phyloP scores from a whole-genome alignment of 2,329 filamentous ascomycete species.

The Alternaria dauci region DNA sequence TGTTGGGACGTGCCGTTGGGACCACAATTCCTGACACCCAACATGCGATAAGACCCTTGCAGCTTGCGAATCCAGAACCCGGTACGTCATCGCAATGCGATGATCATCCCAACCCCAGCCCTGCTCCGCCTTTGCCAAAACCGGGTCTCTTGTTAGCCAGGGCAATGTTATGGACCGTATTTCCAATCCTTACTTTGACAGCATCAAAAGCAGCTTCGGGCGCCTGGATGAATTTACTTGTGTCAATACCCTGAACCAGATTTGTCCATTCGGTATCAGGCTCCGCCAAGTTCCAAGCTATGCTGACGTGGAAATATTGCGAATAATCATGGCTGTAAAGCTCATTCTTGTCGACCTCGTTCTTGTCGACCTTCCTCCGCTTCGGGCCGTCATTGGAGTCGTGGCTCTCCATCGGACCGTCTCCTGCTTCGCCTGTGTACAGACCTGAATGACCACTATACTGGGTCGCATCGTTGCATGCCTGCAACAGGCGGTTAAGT shows the following conservation, averaged over 20 bases:
- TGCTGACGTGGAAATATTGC: constrained; percentile 81
- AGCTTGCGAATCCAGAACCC: constrained; percentile 2
- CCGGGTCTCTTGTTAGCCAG: constrained; percentile 32
- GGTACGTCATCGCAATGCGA: constrained; percentile 16
- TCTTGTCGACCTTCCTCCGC: constrained; percentile 22
- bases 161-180: constrained; percentile 46
- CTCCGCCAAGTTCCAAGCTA: constrained; percentile 73
- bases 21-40: constrained; percentile 14
- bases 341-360: constrained; percentile 13
- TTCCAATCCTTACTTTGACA: constrained; percentile 61
- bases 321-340: constrained; percentile 46
- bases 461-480: constrained; percentile 71
- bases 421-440: constrained; percentile 61
- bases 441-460: constrained; percentile 73
- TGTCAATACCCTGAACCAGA: constrained; percentile 34
- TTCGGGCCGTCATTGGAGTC: constrained; percentile 20
- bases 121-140: constrained; percentile 19
- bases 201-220: constrained; percentile 47
- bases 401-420: constrained; percentile 39
- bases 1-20: constrained; percentile 14
- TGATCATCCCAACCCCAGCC: constrained; percentile 29
- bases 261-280: constrained; percentile 37
- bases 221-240: constrained; percentile 27
- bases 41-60: constrained; percentile 9
- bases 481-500: constrained; percentile 64